These are phyloP conservation scores for Clavaria fumosa DNA, from an alignment of 768 basidiomycete species.

Conservation along the genomic window DNA sequence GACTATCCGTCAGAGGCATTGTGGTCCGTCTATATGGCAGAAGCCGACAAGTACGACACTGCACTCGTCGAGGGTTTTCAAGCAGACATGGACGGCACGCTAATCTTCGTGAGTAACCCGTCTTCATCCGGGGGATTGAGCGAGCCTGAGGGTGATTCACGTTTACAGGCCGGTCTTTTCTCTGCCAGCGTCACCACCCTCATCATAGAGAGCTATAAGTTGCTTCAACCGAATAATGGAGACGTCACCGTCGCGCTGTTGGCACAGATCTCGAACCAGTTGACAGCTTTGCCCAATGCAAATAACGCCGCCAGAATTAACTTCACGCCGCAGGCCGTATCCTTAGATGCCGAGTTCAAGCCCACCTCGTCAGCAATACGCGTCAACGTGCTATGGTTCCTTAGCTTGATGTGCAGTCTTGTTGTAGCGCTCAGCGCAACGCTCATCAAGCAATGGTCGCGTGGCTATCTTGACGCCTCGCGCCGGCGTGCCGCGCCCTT, in stretches of 20 bases:
- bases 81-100: too few species aligned
- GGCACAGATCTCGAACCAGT: neutral
- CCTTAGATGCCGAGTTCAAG: neutral
- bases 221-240: constrained; percentile 20
- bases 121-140: too few species aligned
- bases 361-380: constrained; percentile 10
- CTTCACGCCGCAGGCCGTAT: too few species aligned
- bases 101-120: too few species aligned
- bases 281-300: neutral
- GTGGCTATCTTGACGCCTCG: constrained; percentile 19
- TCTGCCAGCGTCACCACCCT: constrained; percentile 26
- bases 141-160: too few species aligned
- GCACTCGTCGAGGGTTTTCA: too few species aligned
- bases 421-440: constrained; percentile 29
- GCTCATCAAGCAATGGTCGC: constrained; percentile 32
- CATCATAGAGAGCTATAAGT: constrained; percentile 17
- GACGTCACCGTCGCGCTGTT: constrained; percentile 9
- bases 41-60: too few species aligned
- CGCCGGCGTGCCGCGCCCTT: neutral
- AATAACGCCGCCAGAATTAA: too few species aligned
- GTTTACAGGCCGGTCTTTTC: constrained; percentile 29
- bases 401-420: constrained; percentile 26
- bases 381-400: constrained; percentile 34
- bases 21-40: too few species aligned
- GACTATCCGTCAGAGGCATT: too few species aligned